Conservation (phyloP, 306 rosid species). For the Ormosia emarginata region DNA sequence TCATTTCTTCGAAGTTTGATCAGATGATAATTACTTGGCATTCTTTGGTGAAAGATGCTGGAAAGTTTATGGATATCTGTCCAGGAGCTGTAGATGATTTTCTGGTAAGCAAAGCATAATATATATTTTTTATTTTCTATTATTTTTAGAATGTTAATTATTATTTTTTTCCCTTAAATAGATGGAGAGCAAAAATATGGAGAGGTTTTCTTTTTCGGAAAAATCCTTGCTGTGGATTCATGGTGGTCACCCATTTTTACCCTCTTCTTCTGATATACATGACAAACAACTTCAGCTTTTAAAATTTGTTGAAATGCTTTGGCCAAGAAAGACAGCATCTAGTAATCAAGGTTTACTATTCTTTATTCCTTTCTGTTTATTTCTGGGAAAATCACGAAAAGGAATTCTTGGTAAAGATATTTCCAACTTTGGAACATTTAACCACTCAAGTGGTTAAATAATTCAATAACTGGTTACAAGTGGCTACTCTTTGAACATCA, state of each 20-base stretch:
- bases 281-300: constrained; percentile 52
- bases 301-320: constrained; percentile 50
- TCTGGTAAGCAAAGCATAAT: constrained; percentile 51
- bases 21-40: constrained; percentile 56
- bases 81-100: constrained; percentile 47
- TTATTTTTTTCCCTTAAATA: constrained; percentile 9
- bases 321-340: constrained; percentile 52
- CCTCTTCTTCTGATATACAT: constrained; percentile 55
- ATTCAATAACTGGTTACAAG: not conserved
- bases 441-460: not conserved
- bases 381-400: not conserved
- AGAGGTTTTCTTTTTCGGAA: constrained; percentile 39
- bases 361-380: not conserved
- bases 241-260: constrained; percentile 88
- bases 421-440: not conserved
- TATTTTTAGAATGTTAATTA: constrained; percentile 10
- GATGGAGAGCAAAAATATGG: constrained; percentile 51
- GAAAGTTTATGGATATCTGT: constrained; percentile 44
- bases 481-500: not conserved
- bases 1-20: constrained; percentile 46
- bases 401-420: not conserved
- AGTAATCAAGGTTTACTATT: constrained; percentile 44
- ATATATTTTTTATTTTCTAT: not conserved
- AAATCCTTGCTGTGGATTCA: constrained; percentile 78
- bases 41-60: constrained; percentile 57